Percentiles rank a stretch among this genome's conserved stretches.
Conservation (phyloP, 768 basidiomycete species). For the Phanerochaete carnosa region DNA sequence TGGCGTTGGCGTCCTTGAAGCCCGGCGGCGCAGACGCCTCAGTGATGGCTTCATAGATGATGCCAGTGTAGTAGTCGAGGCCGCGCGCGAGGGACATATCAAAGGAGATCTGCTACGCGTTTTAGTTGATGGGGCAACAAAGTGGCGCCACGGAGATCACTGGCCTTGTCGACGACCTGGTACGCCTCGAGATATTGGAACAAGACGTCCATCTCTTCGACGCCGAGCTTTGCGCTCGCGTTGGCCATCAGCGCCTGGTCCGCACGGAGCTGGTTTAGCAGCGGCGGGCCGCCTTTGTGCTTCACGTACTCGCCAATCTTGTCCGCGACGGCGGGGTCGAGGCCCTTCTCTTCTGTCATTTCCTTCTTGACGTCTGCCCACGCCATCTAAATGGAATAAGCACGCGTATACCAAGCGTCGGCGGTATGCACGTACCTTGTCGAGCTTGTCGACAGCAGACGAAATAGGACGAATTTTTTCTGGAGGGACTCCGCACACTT, state of each 20-base stretch:
- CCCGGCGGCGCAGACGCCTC: slow-evolving; percentile 92
- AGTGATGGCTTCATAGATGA: slow-evolving; percentile 95
- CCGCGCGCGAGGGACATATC: slow-evolving; percentile 97
- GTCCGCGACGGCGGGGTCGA: slow-evolving; percentile 79
- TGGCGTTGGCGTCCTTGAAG: slow-evolving; percentile 53
- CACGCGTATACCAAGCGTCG: neutral
- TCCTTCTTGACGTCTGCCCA: slow-evolving; percentile 94
- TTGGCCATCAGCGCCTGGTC: slow-evolving; percentile 69
- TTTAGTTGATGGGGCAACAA: neutral
- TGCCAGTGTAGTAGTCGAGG: slow-evolving; percentile 97
- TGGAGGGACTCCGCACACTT: slow-evolving; percentile 88
- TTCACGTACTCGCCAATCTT: slow-evolving; percentile 97
- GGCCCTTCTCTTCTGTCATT: slow-evolving; percentile 94
- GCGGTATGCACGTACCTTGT: slow-evolving; percentile 65
- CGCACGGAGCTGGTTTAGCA: slow-evolving; percentile 66
- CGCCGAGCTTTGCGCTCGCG: slow-evolving; percentile 71
- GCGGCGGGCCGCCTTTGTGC: slow-evolving; percentile 79
- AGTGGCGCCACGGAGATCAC: slow-evolving; percentile 4
- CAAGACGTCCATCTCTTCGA: slow-evolving; percentile 82
- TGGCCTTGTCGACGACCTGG: slow-evolving; percentile 71
- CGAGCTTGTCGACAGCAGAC: slow-evolving; percentile 96
- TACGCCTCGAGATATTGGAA: slow-evolving; percentile 83
- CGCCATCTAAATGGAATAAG: slow-evolving; percentile 48
- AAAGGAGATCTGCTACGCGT: slow-evolving; percentile 71
- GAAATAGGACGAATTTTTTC: slow-evolving; percentile 92